Evolutionary conservation across 2,329 filamentous ascomycete genomes (phyloP), one percentile per base, ranked within the genome.

Genomic region (Aspergillus caelatus): DNA sequence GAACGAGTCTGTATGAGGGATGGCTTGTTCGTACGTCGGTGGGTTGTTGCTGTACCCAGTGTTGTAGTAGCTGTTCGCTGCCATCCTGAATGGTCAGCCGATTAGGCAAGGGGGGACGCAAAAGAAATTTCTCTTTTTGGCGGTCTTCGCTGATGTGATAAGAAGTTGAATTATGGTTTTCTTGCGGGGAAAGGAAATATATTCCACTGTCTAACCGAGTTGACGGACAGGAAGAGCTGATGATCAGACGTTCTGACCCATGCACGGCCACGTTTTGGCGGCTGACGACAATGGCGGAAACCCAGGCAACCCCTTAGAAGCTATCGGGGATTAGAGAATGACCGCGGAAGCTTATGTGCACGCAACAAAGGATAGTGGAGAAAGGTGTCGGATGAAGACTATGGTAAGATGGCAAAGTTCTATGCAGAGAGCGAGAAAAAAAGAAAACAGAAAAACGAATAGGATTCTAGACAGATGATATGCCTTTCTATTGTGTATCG

Each of bases 51-150:
- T 74, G 66, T 79, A 79, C 21, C 74, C 65, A 65, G 69, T 74
- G 69, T 83, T 82, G 78, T 91, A 91, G 79, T 91, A 91, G 71
- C 90, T 86, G 80, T 88, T 85, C 67, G 86, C 82, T 52, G 87
- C 84, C 88, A 90, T 89, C 70, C 59, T 81, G 75, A 59, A 67
- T 61, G 56, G 60, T 41, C 59, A 45, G 62, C 61, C 32, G 50
- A 30, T n/a, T 3, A 41, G 61, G 57, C 28, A 52, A 30, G 57
- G 36, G 36, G 52, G 30, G 59, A 34, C 34, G 46, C 46, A 52
- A 55, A 55, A 61, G 28, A 21, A 5, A 32, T 32, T 46, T n/a
- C 21, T 19, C 12, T 28, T 23, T 26, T 23, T 10, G 23, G 23
- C 21, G 6, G 23, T 28, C 21, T 14, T 41, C 19, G 46, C 19